phyloP scores from a whole-genome alignment of 345 rosid species.

The Syzygium jambos region DNA sequence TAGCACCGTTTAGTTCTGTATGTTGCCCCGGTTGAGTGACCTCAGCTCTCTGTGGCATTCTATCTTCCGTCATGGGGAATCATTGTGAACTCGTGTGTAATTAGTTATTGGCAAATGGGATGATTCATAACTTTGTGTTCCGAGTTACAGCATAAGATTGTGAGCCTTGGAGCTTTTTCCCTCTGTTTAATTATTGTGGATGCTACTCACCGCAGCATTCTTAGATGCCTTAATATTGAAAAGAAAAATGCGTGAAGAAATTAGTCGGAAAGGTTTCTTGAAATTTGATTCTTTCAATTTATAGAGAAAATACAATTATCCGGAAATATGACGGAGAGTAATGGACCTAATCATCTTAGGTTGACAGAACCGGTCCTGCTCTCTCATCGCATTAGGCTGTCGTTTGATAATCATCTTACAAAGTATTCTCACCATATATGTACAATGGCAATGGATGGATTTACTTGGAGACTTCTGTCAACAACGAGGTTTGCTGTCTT shows the following conservation, averaged over 20 bases:
- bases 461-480: neutral
- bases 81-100: neutral
- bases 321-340: neutral
- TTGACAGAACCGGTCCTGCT: neutral
- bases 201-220: neutral
- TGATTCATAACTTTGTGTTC: too few relatives aligned
- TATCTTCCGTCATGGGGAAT: neutral
- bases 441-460: neutral
- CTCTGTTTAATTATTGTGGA: neutral
- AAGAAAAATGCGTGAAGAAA: neutral
- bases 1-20: neutral
- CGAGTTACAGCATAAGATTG: neutral
- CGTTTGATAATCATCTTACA: neutral
- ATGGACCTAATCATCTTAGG: neutral
- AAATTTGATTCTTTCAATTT: neutral
- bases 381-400: neutral
- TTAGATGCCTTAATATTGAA: neutral
- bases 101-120: too few relatives aligned
- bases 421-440: neutral
- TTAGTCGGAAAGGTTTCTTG: neutral
- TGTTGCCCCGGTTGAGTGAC: neutral
- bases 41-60: neutral
- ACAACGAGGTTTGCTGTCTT: neutral
- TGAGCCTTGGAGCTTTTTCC: neutral
- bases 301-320: neutral